A percentile compares a stretch with the other conserved stretches of the same genome.
Evolutionary conservation across 78 protist species (phyloP).

Genomic region (Reticulomyxa filosa): DNA sequence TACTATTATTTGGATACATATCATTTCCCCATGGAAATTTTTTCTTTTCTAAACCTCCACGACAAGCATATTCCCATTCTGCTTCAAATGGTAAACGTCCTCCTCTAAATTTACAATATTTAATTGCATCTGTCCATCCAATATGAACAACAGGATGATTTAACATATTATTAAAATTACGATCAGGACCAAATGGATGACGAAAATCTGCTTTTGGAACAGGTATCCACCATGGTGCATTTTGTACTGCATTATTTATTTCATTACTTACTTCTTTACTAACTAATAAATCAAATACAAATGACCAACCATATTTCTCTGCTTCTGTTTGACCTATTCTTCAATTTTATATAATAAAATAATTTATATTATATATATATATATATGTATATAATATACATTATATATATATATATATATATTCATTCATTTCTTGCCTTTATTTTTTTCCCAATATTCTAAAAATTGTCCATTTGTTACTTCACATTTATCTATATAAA

Average conservation of each 20-base stretch:
- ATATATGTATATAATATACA: too few species aligned
- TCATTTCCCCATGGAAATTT: constrained; percentile 15
- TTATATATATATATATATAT: too few species aligned
- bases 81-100: constrained; percentile 20
- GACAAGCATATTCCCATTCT: constrained; percentile 24
- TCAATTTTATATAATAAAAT: too few species aligned
- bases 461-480: too few species aligned
- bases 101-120: neutral
- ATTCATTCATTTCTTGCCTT: too few species aligned
- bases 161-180: neutral
- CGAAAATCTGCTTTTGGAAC: neutral
- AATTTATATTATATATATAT: too few species aligned
- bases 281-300: constrained; percentile 9
- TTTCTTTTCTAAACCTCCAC: constrained; percentile 7
- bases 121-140: constrained; percentile 14
- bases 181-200: neutral
- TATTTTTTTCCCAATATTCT: too few species aligned
- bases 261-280: neutral
- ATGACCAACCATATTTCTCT: constrained; percentile 27
- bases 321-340: too few species aligned
- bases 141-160: constrained; percentile 21
- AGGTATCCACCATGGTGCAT: neutral
- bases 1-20: neutral
- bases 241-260: neutral
- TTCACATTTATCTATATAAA: too few species aligned